A percentile compares a stretch with the other conserved stretches of the same genome.
phyloP scores from a whole-genome alignment of 495 filamentous ascomycete species.

The Poronia punctata region DNA sequence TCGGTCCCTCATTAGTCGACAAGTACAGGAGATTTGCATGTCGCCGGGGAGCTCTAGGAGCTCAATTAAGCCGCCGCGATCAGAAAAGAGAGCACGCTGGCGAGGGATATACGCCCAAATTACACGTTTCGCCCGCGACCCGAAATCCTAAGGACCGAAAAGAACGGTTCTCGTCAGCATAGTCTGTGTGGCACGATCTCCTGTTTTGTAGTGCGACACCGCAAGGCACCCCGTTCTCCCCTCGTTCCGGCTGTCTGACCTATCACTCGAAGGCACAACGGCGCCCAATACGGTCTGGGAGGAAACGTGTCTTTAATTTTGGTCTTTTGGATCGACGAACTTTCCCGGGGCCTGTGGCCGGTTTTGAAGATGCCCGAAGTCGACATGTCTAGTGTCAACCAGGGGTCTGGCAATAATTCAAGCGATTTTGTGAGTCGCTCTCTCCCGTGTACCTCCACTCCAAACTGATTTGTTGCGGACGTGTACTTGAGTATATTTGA shows the following conservation, averaged over 20 bases:
- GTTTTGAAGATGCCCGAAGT: conserved; percentile 35
- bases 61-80: too few relatives aligned
- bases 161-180: too few relatives aligned
- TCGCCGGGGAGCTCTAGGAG: too few relatives aligned
- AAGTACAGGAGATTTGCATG: too few relatives aligned
- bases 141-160: too few relatives aligned
- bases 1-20: not conserved
- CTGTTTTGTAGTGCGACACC: too few relatives aligned
- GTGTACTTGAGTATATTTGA: conserved; percentile 12
- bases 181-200: too few relatives aligned
- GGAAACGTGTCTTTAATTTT: conserved; percentile 1
- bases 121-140: too few relatives aligned
- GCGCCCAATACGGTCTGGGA: not conserved
- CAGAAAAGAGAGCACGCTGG: too few relatives aligned
- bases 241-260: too few relatives aligned
- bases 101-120: too few relatives aligned
- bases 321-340: not conserved
- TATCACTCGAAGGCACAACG: not conserved
- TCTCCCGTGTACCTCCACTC: conserved; percentile 1
- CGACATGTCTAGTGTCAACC: conserved; percentile 30
- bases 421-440: conserved; percentile 42
- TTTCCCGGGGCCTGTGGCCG: conserved; percentile 1
- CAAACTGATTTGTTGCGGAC: conserved; percentile 13
- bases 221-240: too few relatives aligned
- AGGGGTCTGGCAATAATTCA: conserved; percentile 39